Conservation (phyloP, 2,329 filamentous ascomycete genomes). For the Penicillium sumatraense region DNA sequence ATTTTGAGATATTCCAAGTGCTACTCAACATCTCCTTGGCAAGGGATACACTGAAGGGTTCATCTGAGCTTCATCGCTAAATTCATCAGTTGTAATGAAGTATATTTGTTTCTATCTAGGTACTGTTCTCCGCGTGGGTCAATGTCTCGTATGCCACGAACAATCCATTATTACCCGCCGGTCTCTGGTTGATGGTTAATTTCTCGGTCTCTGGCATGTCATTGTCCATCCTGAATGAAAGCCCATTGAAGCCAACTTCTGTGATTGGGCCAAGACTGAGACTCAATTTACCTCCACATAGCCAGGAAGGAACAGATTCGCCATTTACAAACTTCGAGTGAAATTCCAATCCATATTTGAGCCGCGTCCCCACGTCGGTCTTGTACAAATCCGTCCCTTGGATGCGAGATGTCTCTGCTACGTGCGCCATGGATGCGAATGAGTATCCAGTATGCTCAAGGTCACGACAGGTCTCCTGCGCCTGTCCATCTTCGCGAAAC, state of each 20-base stretch:
- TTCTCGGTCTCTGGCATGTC: constrained; percentile 28
- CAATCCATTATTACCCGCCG: constrained; percentile 19
- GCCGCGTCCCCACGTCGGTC: constrained; percentile 23
- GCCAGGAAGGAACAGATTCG: constrained; percentile 11
- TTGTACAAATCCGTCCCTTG: constrained; percentile 31
- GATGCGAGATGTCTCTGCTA: constrained; percentile 34
- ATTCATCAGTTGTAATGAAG: too few relatives aligned
- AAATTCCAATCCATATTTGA: constrained; percentile 28
- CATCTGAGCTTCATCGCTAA: too few relatives aligned
- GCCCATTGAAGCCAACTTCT: constrained; percentile 32
- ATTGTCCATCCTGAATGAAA: constrained; percentile 23
- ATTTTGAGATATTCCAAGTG: too few relatives aligned
- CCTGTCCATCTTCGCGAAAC: not conserved
- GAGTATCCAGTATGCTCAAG: constrained; percentile 32
- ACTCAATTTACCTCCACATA: constrained; percentile 22
- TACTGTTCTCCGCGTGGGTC: constrained; percentile 16
- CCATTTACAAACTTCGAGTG: constrained; percentile 25
- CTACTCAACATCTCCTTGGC: too few relatives aligned
- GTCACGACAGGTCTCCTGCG: constrained; percentile 37
- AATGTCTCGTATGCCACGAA: constrained; percentile 23
- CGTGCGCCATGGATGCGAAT: constrained; percentile 32
- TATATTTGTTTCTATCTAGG: not conserved
- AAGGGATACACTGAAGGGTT: too few relatives aligned
- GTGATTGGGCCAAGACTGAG: constrained; percentile 23
- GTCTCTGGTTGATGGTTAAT: constrained; percentile 22